phyloP scores from a whole-genome alignment of 192 early-diverging fungal species.

The Dissophora ornata region DNA sequence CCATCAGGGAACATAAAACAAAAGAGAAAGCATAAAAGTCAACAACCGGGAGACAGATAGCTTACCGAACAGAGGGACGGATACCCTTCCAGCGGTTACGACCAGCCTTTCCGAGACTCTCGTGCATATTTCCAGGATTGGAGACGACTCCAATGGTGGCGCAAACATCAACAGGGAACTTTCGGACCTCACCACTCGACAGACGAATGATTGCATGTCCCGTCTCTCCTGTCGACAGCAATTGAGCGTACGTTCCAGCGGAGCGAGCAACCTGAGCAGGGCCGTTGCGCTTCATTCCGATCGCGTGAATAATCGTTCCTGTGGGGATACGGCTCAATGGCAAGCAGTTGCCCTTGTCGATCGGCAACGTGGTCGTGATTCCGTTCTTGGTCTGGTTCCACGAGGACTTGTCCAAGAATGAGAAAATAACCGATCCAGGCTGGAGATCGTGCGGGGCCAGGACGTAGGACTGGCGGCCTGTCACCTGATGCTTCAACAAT shows the following conservation, averaged over 20 bases:
- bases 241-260: slow-evolving; percentile 88
- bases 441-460: slow-evolving; percentile 82
- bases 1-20: background rate
- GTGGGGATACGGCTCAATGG: slow-evolving; percentile 91
- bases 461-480: slow-evolving; percentile 86
- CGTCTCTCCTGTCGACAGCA: slow-evolving; percentile 79
- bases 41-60: background rate
- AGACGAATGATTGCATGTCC: slow-evolving; percentile 89
- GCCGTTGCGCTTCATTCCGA: slow-evolving; percentile 82
- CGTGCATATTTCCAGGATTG: slow-evolving; percentile 91
- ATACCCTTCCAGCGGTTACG: slow-evolving; percentile 83
- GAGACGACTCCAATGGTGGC: slow-evolving; percentile 92
- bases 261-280: slow-evolving; percentile 83
- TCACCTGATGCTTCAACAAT: slow-evolving; percentile 81
- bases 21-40: background rate
- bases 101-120: slow-evolving; percentile 91
- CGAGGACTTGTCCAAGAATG: slow-evolving; percentile 59
- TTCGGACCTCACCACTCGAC: slow-evolving; percentile 87
- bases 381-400: slow-evolving; percentile 52
- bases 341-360: slow-evolving; percentile 92
- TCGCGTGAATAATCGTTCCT: slow-evolving; percentile 89
- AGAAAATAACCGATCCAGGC: slow-evolving; percentile 80
- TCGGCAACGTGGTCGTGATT: slow-evolving; percentile 55
- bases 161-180: slow-evolving; percentile 83
- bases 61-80: slow-evolving; percentile 82